phyloP scores from a whole-genome alignment of 257 asterid genomes.

The Linderniella brevidens region DNA sequence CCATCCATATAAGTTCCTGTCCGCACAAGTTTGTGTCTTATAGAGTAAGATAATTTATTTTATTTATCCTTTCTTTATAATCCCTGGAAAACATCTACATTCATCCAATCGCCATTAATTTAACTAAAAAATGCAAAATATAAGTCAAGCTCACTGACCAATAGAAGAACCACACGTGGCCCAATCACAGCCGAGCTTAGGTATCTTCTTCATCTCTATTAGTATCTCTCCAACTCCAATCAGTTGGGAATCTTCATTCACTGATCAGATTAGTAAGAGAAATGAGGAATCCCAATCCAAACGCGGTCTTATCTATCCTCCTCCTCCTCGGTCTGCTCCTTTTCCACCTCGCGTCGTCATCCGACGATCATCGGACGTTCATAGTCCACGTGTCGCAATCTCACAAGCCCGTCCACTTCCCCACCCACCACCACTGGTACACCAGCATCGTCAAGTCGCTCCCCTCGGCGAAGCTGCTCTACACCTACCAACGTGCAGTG shows the following conservation, averaged over 20 bases:
- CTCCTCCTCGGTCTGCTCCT: slow-evolving; percentile 11
- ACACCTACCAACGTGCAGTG: slow-evolving; percentile 45
- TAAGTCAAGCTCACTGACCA: not conserved
- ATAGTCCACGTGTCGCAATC: slow-evolving; percentile 62
- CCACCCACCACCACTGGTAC: slow-evolving; percentile 74
- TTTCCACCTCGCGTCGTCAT: slow-evolving; percentile 16
- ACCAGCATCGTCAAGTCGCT: slow-evolving; percentile 48
- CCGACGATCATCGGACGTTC: slow-evolving; percentile 41
- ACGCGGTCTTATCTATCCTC: slow-evolving; percentile 16
- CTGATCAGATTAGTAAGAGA: not conserved
- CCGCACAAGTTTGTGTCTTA: no score
- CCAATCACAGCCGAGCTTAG: not conserved
- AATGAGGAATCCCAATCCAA: slow-evolving; percentile 16
- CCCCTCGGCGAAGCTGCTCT: slow-evolving; percentile 45
- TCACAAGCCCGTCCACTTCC: slow-evolving; percentile 39
- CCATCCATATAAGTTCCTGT: no score
- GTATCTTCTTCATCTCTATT: not conserved
- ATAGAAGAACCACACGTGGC: not conserved
- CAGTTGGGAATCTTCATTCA: not conserved
- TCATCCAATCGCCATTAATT: no score
- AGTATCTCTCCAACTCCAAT: not conserved
- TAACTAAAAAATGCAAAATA: no score
- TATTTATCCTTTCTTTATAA: no score
- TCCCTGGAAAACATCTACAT: no score
- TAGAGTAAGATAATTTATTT: no score